Evolutionary conservation across 2,329 filamentous ascomycete genomes (phyloP).

Genomic region (Claviceps digitariae): DNA sequence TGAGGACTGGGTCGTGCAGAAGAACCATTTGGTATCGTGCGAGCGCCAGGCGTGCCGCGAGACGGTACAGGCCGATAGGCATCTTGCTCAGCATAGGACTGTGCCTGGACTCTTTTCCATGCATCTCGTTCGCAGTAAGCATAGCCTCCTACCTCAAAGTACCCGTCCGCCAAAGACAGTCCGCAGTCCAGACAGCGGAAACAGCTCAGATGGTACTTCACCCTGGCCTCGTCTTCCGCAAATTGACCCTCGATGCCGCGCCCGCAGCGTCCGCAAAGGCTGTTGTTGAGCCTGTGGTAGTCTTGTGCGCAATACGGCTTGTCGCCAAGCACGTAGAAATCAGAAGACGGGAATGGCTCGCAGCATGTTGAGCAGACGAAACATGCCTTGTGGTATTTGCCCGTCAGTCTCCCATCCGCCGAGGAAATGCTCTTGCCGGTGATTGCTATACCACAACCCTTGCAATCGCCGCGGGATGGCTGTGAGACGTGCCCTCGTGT

Average conservation of each 20-base stretch:
- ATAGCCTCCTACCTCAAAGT: slow-evolving; percentile 73
- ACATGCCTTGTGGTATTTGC: slow-evolving; percentile 88
- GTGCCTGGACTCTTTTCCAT: slow-evolving; percentile 36
- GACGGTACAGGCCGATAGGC: slow-evolving; percentile 5
- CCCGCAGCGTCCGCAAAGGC: slow-evolving; percentile 67
- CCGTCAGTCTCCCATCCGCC: slow-evolving; percentile 80
- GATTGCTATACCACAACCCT: slow-evolving; percentile 66
- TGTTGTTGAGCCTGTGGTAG: slow-evolving; percentile 85
- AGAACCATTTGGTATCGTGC: slow-evolving; percentile 12
- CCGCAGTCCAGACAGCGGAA: slow-evolving; percentile 75
- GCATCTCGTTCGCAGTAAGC: slow-evolving; percentile 85
- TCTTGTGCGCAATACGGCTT: slow-evolving; percentile 82
- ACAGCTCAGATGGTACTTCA: slow-evolving; percentile 79
- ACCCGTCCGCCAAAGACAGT: slow-evolving; percentile 62
- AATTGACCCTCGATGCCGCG: slow-evolving; percentile 89
- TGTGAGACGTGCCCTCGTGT: slow-evolving; percentile 26
- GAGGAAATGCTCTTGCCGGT: slow-evolving; percentile 87
- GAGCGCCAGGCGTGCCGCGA: slow-evolving; percentile 6
- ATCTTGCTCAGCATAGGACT: slow-evolving; percentile 8
- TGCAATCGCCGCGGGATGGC: slow-evolving; percentile 60
- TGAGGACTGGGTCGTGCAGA: slow-evolving; percentile 10
- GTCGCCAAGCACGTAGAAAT: slow-evolving; percentile 86
- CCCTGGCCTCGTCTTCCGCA: slow-evolving; percentile 61
- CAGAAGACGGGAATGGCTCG: slow-evolving; percentile 68
- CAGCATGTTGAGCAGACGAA: slow-evolving; percentile 82